Evolutionary conservation across 1,284 basidiomycete genomes (phyloP), one percentile per base, ranked within the genome.

Genomic region (Wolfiporia cocos): DNA sequence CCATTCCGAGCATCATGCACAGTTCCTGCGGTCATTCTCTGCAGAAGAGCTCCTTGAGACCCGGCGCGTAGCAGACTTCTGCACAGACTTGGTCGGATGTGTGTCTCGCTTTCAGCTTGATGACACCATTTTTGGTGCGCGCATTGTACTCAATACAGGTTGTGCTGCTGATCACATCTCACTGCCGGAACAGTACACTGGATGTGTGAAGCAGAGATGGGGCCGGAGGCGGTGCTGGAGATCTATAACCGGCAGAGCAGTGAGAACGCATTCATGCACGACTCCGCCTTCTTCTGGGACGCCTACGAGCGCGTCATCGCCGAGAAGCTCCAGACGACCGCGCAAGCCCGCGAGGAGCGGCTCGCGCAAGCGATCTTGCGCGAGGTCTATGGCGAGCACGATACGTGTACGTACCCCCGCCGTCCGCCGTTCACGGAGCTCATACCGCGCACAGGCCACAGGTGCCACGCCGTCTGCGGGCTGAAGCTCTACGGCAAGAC

Each of bases 401-500:
- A 51, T 38, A 17, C n/a, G 4, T 51, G 49, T 49, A 29, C 19
- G 46, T 39, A 14, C 11, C 11, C n/a, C 12, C 15, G 17, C n/a
- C 11, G 14, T 15, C 36, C 7, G 3, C 21, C 21, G 14, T 19
- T 5, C 31, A 30, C 12, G 7, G 21, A 10, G n/a, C n/a, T n/a
- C n/a, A n/a, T n/a, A n/a, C n/a, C n/a, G n/a, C n/a, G n/a, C n/a
- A n/a, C 31, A 55, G 58, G 58, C 30, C 43, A 49, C 30, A 50
- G 51, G 2, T 60, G 58, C 33, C 23, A 47, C 1, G 26, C 37
- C 1, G 43, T 46, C 2, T 12, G 34, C 2, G 58, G 55, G n/a
- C 6, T 46, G 3, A 17, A 48, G 2, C 52, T 60, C 14, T 47
- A 52, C 24, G 56, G 58, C 1, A 11, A 30, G 15, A 34, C 43